Conservation (phyloP, 305 asterid species). For the Striga hermonthica region DNA sequence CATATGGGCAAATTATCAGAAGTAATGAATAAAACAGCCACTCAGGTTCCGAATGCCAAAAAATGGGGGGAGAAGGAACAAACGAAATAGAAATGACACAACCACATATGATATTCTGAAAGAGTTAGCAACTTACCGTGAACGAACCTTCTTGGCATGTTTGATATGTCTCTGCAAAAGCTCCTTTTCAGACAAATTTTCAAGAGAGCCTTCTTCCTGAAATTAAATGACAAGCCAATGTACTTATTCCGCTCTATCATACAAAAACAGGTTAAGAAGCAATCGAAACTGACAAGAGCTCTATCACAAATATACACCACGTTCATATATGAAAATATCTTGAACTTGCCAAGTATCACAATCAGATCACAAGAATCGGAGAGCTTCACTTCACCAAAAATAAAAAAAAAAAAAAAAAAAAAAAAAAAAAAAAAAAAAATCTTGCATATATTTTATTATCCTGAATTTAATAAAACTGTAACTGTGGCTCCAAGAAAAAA, state of each 20-base stretch:
- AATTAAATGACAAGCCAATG: constrained; percentile 29
- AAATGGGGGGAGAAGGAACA: background rate
- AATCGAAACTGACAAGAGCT: background rate
- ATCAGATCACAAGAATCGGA: no score
- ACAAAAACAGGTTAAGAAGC: constrained; percentile 1
- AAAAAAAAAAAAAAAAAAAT: no score
- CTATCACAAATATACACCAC: background rate
- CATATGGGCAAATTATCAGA: no score
- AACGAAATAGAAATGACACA: no score
- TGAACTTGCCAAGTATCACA: constrained; percentile 1
- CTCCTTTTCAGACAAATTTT: constrained; percentile 58
- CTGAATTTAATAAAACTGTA: background rate
- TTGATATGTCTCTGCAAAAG: constrained; percentile 76
- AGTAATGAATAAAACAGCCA: no score
- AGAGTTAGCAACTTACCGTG: constrained; percentile 50
- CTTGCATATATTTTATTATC: no score
- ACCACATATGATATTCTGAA: background rate
- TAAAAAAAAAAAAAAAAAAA: no score
- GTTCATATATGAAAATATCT: background rate
- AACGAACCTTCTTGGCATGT: constrained; percentile 85
- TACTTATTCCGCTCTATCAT: constrained; percentile 11
- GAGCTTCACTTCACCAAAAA: no score
- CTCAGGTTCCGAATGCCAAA: background rate
- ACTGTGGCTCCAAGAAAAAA: background rate
- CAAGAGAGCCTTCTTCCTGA: constrained; percentile 60